phyloP scores from a whole-genome alignment of 2,329 filamentous ascomycete genomes.

The Achaetomium macrosporum region DNA sequence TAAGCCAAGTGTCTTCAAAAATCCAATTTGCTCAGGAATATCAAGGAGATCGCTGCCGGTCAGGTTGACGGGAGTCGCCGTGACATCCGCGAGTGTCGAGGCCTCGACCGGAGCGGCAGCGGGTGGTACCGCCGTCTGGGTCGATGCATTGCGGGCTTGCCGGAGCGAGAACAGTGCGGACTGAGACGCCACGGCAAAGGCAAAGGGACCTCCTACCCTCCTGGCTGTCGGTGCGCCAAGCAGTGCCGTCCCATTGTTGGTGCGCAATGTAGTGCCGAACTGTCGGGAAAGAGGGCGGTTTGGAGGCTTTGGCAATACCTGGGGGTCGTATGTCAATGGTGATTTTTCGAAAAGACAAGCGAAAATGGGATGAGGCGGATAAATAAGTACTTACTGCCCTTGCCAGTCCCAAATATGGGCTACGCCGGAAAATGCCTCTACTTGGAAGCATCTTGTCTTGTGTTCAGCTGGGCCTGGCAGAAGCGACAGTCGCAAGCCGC shows the following conservation, averaged over 20 bases:
- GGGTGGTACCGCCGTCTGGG: slow-evolving; percentile 15
- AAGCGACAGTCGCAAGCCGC: background rate
- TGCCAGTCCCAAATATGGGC: slow-evolving; percentile 38
- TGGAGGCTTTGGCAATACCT: slow-evolving; percentile 15
- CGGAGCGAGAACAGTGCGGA: slow-evolving; percentile 16
- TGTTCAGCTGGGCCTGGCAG: slow-evolving; percentile 5
- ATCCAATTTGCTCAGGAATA: slow-evolving; percentile 73
- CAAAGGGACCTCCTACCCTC: slow-evolving; percentile 22
- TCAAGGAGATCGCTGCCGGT: slow-evolving; percentile 44
- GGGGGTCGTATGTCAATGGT: background rate
- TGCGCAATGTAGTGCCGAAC: slow-evolving; percentile 29
- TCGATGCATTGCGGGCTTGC: slow-evolving; percentile 27
- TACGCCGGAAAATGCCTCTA: slow-evolving; percentile 45
- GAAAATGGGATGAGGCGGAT: slow-evolving; percentile 9
- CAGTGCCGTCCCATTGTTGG: slow-evolving; percentile 5
- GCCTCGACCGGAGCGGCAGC: slow-evolving; percentile 10
- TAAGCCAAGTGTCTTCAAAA: slow-evolving; percentile 73
- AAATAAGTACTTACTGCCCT: slow-evolving; percentile 28
- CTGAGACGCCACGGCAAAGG: slow-evolving; percentile 16
- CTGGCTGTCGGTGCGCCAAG: background rate
- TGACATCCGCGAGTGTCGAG: slow-evolving; percentile 11
- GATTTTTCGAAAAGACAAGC: background rate
- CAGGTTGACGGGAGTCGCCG: slow-evolving; percentile 27
- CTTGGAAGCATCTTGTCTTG: slow-evolving; percentile 46
- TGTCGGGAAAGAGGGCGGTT: slow-evolving; percentile 15